Evolutionary conservation across 1,284 basidiomycete species (phyloP), one percentile per base, ranked within the genome.

Genomic region (Macrocybe sp.): DNA sequence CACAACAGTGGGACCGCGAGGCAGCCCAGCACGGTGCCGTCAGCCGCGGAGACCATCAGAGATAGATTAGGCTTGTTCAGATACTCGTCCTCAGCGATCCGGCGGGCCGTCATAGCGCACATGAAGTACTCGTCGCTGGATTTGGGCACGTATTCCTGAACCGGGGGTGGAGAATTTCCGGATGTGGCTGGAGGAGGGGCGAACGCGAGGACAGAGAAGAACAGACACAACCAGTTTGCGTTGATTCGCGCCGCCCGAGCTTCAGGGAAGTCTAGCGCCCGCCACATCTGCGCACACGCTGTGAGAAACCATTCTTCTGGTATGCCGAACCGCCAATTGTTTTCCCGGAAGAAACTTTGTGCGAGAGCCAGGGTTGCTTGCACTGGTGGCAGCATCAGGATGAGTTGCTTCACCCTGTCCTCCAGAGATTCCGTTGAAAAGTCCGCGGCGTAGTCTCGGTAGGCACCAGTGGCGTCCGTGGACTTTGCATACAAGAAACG

Each of bases 311-410:
- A 78, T 30, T 61, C 52, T 52, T 75, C 69, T 4, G 76, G 73
- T 14, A 79, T 67, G 6, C 75, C 74, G 49, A 71, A 76, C 30
- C 72, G 68, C 73, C 74, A 78, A 51, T 78, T 78, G 34, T 68
- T 64, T 33, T 73, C 64, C 14, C 55, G 51, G 58, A 79, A 77
- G 57, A 70, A 79, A 5, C 57, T 53, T 14, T 64, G 54, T 22
- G 73, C 56, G 40, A 78, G 64, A 4, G 52, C 47, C 14, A 68
- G 63, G 7, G 67, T 60, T 8, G 63, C 57, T 8, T 53, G 35
- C 35, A 64, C 63, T 6, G 68, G 52, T 4, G 77, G 77, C 8
- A 79, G 60, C 44, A 63, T 59, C 4, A 58, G 49, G 22, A 73
- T 56, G 7, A 76, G 64, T 30, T 63, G 59, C 31, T 64, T 65